Percentiles rank a stretch among this genome's conserved stretches.
Conservation (phyloP, 768 basidiomycete genomes). For the Rhizopogon vinicolor region DNA sequence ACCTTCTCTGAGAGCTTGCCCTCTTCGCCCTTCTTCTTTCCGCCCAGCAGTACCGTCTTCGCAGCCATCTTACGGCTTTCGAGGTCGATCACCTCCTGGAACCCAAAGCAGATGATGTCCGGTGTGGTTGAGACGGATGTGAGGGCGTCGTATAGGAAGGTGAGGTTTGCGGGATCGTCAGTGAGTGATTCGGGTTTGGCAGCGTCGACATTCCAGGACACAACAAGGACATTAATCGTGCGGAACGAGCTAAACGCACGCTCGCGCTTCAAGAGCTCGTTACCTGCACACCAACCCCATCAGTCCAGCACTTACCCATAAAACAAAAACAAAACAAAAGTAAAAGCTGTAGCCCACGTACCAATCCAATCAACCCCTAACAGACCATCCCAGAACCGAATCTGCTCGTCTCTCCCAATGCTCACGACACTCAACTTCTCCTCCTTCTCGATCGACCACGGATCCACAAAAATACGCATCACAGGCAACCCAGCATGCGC, state of each 20-base stretch:
- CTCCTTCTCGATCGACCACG: conserved; percentile 65
- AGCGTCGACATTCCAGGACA: conserved; percentile 93
- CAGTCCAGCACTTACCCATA: neutral
- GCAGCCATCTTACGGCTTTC: conserved; percentile 90
- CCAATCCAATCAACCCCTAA: conserved; percentile 84
- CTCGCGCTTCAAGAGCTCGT: conserved; percentile 72
- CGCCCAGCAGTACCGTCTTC: conserved; percentile 81
- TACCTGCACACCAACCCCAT: conserved; percentile 41
- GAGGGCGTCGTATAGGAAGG: conserved; percentile 77
- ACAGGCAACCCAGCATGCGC: conserved; percentile 73
- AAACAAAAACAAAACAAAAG: neutral
- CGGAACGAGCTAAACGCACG: conserved; percentile 76
- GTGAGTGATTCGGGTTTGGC: conserved; percentile 72
- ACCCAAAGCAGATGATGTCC: conserved; percentile 90
- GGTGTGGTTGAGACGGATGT: conserved; percentile 61
- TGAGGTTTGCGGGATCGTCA: conserved; percentile 64
- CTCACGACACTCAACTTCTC: conserved; percentile 70
- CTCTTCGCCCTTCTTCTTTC: conserved; percentile 57
- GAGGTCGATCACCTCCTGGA: conserved; percentile 97
- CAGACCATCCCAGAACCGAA: conserved; percentile 89
- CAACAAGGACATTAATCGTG: conserved; percentile 68
- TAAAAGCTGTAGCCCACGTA: conserved; percentile 32
- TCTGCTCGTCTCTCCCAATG: conserved; percentile 64
- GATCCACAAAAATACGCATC: conserved; percentile 62
- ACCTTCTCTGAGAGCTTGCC: conserved; percentile 68